A percentile compares a stretch with the other conserved stretches of the same genome.
Conservation (phyloP, 139 green algal species). For the Coelastrella sp. region DNA sequence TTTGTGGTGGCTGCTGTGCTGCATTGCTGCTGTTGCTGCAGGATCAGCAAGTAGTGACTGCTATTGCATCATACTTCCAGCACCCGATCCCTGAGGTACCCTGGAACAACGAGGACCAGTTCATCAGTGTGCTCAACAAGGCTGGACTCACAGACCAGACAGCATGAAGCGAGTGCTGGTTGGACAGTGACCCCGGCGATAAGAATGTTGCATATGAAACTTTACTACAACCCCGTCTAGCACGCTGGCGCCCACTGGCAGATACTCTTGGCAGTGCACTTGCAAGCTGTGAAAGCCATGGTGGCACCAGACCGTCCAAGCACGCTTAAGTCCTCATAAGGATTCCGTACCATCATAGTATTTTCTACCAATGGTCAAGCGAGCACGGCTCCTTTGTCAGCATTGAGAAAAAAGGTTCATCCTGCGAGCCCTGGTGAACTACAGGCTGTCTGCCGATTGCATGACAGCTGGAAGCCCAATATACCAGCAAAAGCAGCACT, state of each 20-base stretch:
- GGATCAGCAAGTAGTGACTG: constrained; percentile 72
- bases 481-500: not conserved
- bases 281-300: too few species aligned
- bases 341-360: too few species aligned
- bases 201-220: too few species aligned
- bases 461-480: not conserved
- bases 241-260: too few species aligned
- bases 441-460: not conserved
- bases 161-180: not conserved
- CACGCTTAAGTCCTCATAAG: too few species aligned
- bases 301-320: too few species aligned
- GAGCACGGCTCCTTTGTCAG: not conserved
- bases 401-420: not conserved
- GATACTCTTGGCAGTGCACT: too few species aligned
- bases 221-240: too few species aligned
- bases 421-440: not conserved
- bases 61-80: constrained; percentile 90
- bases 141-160: constrained; percentile 81
- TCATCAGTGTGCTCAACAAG: constrained; percentile 83
- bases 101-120: constrained; percentile 87
- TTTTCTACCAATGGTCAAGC: not conserved
- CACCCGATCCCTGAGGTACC: constrained; percentile 83
- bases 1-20: not conserved
- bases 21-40: constrained; percentile 36
- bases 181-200: not conserved